Evolutionary conservation across 768 basidiomycete species (phyloP).

Genomic region (Mycena amicta): DNA sequence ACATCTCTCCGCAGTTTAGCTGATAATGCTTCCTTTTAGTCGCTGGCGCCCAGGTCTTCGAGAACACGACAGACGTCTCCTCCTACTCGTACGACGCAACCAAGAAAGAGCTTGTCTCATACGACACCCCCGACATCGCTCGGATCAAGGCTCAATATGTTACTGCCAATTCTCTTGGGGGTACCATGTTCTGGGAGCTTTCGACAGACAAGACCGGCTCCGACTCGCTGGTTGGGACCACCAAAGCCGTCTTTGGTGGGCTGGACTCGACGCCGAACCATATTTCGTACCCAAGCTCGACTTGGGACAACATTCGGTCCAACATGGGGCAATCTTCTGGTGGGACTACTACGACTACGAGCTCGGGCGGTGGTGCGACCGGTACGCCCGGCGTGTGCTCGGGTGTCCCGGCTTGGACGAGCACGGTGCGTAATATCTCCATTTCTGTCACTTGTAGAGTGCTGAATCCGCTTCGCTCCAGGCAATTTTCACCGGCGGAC

Average conservation of each 20-base stretch:
- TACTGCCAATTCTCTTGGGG: constrained; percentile 57
- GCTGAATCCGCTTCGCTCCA: not conserved
- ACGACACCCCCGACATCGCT: constrained; percentile 74
- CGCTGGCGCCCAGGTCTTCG: constrained; percentile 58
- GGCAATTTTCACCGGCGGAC: not conserved
- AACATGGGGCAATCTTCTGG: constrained; percentile 50
- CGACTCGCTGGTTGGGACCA: constrained; percentile 59
- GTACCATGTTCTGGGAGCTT: constrained; percentile 78
- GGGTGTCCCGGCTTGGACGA: not conserved
- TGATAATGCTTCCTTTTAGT: constrained; percentile 29
- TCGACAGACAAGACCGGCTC: constrained; percentile 63
- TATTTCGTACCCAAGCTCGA: constrained; percentile 66
- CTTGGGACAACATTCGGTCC: constrained; percentile 69
- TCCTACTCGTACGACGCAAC: constrained; percentile 75
- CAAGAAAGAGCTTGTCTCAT: constrained; percentile 72
- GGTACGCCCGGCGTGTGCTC: not conserved
- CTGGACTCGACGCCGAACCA: constrained; percentile 70
- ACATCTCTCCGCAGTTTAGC: not conserved
- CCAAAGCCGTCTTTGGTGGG: constrained; percentile 46
- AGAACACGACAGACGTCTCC: constrained; percentile 70
- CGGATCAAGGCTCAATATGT: constrained; percentile 71
- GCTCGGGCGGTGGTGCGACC: constrained; percentile 17
- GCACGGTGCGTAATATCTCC: not conserved
- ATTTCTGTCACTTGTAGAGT: too few species aligned
- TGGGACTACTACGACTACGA: constrained; percentile 28